phyloP scores from a whole-genome alignment of 2,329 filamentous ascomycete genomes.

The Tolypocladium guangdongense region DNA sequence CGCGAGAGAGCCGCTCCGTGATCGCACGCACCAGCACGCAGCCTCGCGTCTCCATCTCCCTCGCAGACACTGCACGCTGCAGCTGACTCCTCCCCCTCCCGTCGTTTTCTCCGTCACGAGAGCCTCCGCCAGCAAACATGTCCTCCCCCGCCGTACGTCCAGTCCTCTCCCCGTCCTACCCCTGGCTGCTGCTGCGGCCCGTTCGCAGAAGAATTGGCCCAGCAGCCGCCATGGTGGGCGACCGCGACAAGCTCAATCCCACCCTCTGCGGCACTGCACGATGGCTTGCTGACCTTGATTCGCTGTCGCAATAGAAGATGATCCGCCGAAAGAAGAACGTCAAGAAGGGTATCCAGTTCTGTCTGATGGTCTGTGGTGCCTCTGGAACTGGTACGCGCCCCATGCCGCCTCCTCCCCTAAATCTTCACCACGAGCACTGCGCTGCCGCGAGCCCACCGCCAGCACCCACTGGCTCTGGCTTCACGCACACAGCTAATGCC shows the following conservation, averaged over 20 bases:
- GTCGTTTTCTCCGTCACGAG: not conserved
- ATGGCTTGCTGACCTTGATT: constrained; percentile 14
- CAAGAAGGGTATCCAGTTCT: constrained; percentile 99
- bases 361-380: constrained; percentile 98
- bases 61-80: not conserved
- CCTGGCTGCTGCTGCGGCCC: not conserved
- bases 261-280: not conserved
- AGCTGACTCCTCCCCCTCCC: not conserved
- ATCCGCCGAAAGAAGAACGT: constrained; percentile 99
- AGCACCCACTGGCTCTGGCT: not conserved
- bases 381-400: constrained; percentile 77
- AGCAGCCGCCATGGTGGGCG: not conserved
- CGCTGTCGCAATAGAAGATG: constrained; percentile 55
- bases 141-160: constrained; percentile 13
- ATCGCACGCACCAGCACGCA: not conserved
- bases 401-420: not conserved
- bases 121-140: constrained; percentile 10
- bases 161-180: not conserved
- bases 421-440: not conserved
- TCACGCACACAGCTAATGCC: not conserved
- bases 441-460: not conserved
- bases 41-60: not conserved
- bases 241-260: not conserved
- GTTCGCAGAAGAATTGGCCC: not conserved
- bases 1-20: constrained; percentile 1